Evolutionary conservation across 2,329 filamentous ascomycete genomes (phyloP).

Genomic region (Zymoseptoria crescenta): DNA sequence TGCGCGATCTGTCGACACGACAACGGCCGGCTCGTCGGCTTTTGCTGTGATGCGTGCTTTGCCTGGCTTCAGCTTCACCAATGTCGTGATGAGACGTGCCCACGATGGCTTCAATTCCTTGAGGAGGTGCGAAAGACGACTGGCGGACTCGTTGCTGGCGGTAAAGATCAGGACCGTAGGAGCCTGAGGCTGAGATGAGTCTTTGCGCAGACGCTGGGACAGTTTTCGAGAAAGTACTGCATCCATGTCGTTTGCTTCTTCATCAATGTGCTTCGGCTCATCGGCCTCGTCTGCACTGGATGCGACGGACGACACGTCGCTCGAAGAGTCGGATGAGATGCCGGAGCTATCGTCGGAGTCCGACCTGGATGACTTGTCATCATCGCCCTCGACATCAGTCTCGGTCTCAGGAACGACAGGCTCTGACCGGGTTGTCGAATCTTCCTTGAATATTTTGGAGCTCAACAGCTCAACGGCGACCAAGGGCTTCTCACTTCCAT

Average conservation of each 20-base stretch:
- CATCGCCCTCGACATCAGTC: conserved; percentile 9
- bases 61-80: conserved; percentile 40
- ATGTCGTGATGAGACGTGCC: conserved; percentile 19
- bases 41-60: conserved; percentile 50
- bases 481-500: conserved; percentile 58
- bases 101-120: conserved; percentile 24
- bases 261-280: not conserved
- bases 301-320: not conserved
- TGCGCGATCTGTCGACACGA: conserved; percentile 83
- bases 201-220: not conserved
- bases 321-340: not conserved
- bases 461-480: conserved; percentile 73
- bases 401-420: not conserved
- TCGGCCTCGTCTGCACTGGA: not conserved
- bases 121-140: conserved; percentile 77
- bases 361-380: conserved; percentile 3
- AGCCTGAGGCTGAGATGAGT: conserved; percentile 1
- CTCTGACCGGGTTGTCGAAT: not conserved
- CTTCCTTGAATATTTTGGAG: conserved; percentile 37
- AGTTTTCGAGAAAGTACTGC: not conserved
- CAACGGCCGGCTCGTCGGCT: conserved; percentile 63
- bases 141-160: conserved; percentile 78
- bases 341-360: not conserved
- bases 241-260: not conserved
- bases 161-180: conserved; percentile 70